phyloP scores from a whole-genome alignment of 31 red algal genomes.

The Asparagopsis taxiformis region DNA sequence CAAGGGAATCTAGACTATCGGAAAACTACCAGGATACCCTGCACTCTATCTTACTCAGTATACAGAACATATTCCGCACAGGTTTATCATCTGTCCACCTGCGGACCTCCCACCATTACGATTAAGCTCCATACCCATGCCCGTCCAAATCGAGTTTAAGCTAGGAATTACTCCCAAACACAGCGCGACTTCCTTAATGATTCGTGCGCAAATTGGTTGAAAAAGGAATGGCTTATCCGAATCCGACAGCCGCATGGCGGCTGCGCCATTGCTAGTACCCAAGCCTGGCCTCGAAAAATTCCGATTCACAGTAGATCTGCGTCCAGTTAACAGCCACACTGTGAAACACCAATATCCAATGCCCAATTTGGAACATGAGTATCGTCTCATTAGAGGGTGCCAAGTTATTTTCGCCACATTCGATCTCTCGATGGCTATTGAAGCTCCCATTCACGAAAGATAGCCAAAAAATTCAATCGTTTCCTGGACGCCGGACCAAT shows the following conservation, averaged over 20 bases:
- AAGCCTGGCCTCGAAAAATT: slow-evolving; percentile 11
- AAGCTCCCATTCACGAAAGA: background rate
- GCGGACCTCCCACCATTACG: background rate
- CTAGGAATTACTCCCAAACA: slow-evolving; percentile 5
- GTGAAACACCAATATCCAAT: slow-evolving; percentile 4
- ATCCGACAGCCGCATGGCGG: slow-evolving; percentile 5
- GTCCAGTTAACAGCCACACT: slow-evolving; percentile 12
- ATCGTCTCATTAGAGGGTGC: no score
- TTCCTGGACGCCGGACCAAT: background rate
- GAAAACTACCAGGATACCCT: background rate
- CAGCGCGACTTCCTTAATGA: background rate
- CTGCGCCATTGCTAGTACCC: slow-evolving; percentile 3
- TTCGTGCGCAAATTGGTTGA: background rate
- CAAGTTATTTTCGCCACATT: slow-evolving; percentile 10
- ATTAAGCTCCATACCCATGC: slow-evolving; percentile 9
- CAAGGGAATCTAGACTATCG: background rate
- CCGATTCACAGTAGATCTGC: slow-evolving; percentile 22
- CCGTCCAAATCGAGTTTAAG: background rate
- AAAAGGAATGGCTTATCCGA: slow-evolving; percentile 21
- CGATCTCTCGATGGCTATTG: slow-evolving; percentile 14
- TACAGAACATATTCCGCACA: slow-evolving; percentile 18
- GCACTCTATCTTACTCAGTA: background rate
- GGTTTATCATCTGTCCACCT: background rate
- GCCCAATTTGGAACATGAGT: slow-evolving; percentile 9
- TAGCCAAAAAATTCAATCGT: background rate